Base-by-base conservation (phyloP, 176 grass and related monocot genomes). In the Stipa capillata region DNA sequence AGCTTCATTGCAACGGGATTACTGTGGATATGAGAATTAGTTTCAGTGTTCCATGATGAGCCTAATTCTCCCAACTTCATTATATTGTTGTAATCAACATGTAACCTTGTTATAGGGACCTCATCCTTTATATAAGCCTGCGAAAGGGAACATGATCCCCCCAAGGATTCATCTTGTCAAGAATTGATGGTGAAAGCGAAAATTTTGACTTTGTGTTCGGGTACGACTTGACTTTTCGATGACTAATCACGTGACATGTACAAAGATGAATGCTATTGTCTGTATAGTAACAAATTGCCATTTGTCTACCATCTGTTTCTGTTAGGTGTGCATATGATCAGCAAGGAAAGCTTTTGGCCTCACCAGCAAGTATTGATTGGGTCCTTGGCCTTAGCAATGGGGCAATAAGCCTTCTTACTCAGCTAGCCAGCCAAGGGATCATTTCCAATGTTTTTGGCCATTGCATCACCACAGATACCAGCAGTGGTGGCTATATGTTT, bases 291-390 rank as follows among this genome's bases (percentile, higher is more conserved):
- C 13, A 28, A 65, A 31, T 28, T 83, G 15, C 51, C 77, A 76
- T 50, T 29, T 69, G 24, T 47, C 2, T 57, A 40, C 25, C 44
- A 35, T 51, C 69, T 82, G n/a, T n/a, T n/a, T n/a, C n/a, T n/a
- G n/a, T n/a, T 44, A 97, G 93, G 75, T 97, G 93, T 85, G 90
- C 80, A 39, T 91, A 97, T 75, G 85, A 93, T 67, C 93, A 97
- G 24, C 85, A 84, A 89, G 93, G 90, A 34, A 74, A 80, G 52
- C 85, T 93, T 76, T 33, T 90, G 40, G 53, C 78, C 12, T 83
- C 85, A 29, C 83, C 89, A 31, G 83, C 89, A 72, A 83, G 83
- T 61, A 89, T 83, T 40, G 93, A 97, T 59, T 90, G 93, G 59
- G 64, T 89, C 54, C 84, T 97, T 24, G 93, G 93, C 40, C 83